Base-by-base conservation (phyloP, 2,329 filamentous ascomycete species). In the Onygena corvina region DNA sequence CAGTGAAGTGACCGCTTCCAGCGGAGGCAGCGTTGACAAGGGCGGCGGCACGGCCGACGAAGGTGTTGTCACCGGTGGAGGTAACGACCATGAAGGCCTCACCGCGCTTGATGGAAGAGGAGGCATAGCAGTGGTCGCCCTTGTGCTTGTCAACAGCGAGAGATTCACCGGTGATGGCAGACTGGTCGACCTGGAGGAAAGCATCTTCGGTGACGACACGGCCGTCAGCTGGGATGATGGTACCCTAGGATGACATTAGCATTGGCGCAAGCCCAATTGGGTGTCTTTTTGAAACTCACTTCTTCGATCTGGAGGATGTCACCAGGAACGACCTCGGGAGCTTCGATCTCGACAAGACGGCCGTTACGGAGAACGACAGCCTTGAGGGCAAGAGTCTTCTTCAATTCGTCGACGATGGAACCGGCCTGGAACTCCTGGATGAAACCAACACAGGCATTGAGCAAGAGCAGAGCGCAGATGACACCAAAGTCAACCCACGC, bases 401-500 rank as follows among this genome's bases (percentile, higher is more conserved):
- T 93, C 61, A 94, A 71, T 65, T 92, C 86, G 45, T 90, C 86
- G 69, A 94, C 86, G 56, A 93, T 92, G 50, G 84, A 89, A 64
- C 85, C 87, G 54, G 87, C 87, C 69, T 93, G 86, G 69, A 77
- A 93, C 71, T 94, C 87, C 67, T 94, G 87, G 52, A 89, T 73
- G 69, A 93, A 94, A 70, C 87, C 86, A 55, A 94, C 87, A 56
- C 70, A 72, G 35, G 87, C 87, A 71, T 94, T 94, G 56, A 94
- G 83, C 57, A 93, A 66, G 7, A 94, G 76, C 46, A 93, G 75
- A 62, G 72, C 86, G 67, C 83, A 87, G 58, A 94, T 94, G 62
- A 94, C 86, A 75, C 86, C 87, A 62, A 94, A 90, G 72, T 94
- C 87, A 56, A 94, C 84, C 87, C 87, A 94, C 61, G 92, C 84